These are phyloP conservation scores for Arachnomyces sp. DNA, from an alignment of 2,329 filamentous ascomycete genomes.

Conservation along the genomic window DNA sequence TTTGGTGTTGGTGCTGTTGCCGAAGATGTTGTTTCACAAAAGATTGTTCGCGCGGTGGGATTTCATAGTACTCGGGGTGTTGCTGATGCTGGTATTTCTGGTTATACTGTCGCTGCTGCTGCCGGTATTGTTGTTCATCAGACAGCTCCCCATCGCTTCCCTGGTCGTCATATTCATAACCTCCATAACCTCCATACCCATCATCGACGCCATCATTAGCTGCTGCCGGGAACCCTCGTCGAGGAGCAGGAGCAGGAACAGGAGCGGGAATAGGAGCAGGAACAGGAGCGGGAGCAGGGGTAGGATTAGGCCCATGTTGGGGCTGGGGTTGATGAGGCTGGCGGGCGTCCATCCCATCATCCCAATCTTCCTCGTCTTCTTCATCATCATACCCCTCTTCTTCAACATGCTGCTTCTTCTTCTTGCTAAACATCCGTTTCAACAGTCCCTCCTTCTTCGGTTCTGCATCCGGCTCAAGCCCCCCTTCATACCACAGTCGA, in stretches of 20 bases:
- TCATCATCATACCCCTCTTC: constrained; percentile 12
- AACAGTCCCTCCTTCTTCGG: constrained; percentile 33
- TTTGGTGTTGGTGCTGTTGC: no score
- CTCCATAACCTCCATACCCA: constrained; percentile 1
- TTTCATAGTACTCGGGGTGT: no score
- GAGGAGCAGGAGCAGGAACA: background rate
- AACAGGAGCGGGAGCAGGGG: background rate
- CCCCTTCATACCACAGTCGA: constrained; percentile 52
- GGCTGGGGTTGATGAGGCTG: background rate
- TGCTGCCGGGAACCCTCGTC: background rate
- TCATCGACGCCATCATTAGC: background rate
- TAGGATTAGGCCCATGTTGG: background rate
- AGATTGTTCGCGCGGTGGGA: no score
- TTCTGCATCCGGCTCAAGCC: constrained; percentile 28
- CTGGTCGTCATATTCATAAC: background rate
- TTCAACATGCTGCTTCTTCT: constrained; percentile 16
- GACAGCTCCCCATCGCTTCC: no score
- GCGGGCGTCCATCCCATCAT: background rate
- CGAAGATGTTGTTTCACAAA: no score
- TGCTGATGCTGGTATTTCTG: no score
- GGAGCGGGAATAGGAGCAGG: no score
- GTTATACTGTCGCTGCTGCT: no score
- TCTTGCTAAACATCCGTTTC: constrained; percentile 25
- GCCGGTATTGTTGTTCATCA: no score
- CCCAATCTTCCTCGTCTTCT: constrained; percentile 8